Evolutionary conservation across 805 yeast species (phyloP).

Genomic region (Wickerhamomyces chaumierensis): DNA sequence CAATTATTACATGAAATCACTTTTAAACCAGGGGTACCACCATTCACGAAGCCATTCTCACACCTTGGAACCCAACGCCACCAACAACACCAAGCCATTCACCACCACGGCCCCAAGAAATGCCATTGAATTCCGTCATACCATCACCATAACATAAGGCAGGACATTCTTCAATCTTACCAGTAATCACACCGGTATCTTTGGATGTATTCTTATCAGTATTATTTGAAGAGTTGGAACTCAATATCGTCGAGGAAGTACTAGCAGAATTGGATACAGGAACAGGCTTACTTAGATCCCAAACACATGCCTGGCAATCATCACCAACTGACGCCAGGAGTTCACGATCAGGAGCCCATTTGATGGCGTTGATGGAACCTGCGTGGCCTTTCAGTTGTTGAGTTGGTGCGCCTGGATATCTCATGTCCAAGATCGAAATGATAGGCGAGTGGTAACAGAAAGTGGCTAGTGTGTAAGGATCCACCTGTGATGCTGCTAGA

Average conservation of each 20-base stretch:
- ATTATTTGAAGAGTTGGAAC: background rate
- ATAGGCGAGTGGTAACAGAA: constrained; percentile 59
- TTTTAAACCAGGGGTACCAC: too few species aligned
- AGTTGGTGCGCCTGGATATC: constrained; percentile 80
- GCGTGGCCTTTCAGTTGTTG: constrained; percentile 57
- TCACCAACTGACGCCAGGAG: constrained; percentile 54
- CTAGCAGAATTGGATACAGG: background rate
- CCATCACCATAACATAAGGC: constrained; percentile 46
- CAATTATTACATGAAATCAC: too few species aligned
- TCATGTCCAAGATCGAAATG: constrained; percentile 66
- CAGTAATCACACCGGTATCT: background rate
- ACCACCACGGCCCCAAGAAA: constrained; percentile 62
- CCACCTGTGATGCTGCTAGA: constrained; percentile 67
- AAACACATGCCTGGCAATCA: constrained; percentile 61
- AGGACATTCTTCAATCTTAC: constrained; percentile 4
- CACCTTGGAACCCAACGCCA: constrained; percentile 26
- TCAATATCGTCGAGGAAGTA: too few species aligned
- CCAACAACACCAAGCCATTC: constrained; percentile 66
- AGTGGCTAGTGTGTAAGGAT: constrained; percentile 77
- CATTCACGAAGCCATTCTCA: constrained; percentile 13
- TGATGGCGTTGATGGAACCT: constrained; percentile 57
- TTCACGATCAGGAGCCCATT: constrained; percentile 77
- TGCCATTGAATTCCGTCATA: constrained; percentile 63
- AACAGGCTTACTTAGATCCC: constrained; percentile 35
- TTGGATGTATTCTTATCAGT: constrained; percentile 1